Evolutionary conservation across 495 filamentous ascomycete species (phyloP), one percentile per base, ranked within the genome.

Genomic region (Bombardia bombarda): DNA sequence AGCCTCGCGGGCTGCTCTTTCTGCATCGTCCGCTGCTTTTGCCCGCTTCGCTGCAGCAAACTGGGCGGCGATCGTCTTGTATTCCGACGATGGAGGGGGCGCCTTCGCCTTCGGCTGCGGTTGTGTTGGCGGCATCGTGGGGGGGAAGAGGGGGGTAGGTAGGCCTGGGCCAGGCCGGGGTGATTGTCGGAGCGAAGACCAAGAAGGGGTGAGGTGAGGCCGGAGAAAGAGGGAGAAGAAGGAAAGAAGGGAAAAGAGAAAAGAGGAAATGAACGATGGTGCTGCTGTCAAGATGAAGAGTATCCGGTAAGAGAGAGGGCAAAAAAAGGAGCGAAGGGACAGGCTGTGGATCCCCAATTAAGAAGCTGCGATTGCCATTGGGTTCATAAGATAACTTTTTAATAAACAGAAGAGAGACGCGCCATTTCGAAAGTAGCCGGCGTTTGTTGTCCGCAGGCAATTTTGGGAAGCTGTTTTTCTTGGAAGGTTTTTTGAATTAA

Each of bases 31-130:
- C 10, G 50, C 47, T 30, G 65, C 68, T 46, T 72, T 68, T 39
- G 56, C 54, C 35, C 62, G 65, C 51, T 74, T 72, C 20, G 68
- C 62, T n/a, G 66, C 67, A 43, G 62, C 68, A 51, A 57, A 70
- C 50, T 73, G 56, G 8, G 58, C 56, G n/a, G 63, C 60, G 23
- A 72, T 67, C 32, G 60, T 50, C 46, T 67, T 55, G 52, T 66
- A 68, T 7, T 70, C 66, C 49, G 56, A 42, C 7, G 49, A 14
- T 32, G 61, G 37, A 25, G 53, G 22, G 10, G 42, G 9, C 31
- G 41, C 26, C 32, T 50, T 56, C 39, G 59, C 65, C 40, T 25
- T 30, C 43, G 41, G 40, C 17, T 48, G n/a, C 12, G 57, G 31
- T 32, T 45, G 38, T 7, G 56, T 42, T 40, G 56, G 46, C 3